Evolutionary conservation across 768 basidiomycete genomes (phyloP), one percentile per base, ranked within the genome.

Genomic region (Hygrocybe coccinea): DNA sequence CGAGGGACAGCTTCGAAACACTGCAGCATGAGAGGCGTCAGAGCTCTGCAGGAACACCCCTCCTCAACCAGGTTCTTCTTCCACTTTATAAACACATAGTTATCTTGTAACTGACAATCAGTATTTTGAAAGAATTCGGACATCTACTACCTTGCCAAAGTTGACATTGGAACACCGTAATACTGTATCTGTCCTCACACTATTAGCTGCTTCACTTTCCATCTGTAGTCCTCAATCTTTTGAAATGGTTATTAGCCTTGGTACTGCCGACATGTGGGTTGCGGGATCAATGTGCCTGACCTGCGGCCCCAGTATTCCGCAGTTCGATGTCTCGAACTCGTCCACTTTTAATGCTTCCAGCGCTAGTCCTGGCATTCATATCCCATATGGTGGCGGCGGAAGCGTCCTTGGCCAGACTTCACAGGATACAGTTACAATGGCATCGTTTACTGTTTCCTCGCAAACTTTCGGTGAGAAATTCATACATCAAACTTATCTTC

Each of bases 201-300:
- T 33, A 25, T 19, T 10, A n/a, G 55, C 39, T 44, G 47, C 10
- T 54, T 62, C 17, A 25, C 21, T 19, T 35, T 29, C 11, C 34
- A 5, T 17, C 36, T 29, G 29, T 58, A 87, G 85, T 10, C 67
- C 84, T 0, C 91, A 94, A 67, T 43, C 71, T 2, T 87, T 97
- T 64, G 76, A 85, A 53, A 76, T 97, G 53, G 83, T 97, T 52
- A 80, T 97, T 36, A 95, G 97, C 69, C 97, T 95, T 0, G 93
- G 93, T 15, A 91, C 88, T 0, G 84, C 84, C 17, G 95, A 97
- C 69, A 74, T 97, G 3, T 99, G 94, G 95, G 78, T 99, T 8
- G 84, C 86, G 1, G 75, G 77, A 15, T 0, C 47, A 64, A 24
- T 92, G 81, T 64, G 17, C 3, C 10, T 57, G 56, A 52, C 89